Base-by-base conservation (phyloP, 768 basidiomycete species). In the Clitopilus passeckerianus region DNA sequence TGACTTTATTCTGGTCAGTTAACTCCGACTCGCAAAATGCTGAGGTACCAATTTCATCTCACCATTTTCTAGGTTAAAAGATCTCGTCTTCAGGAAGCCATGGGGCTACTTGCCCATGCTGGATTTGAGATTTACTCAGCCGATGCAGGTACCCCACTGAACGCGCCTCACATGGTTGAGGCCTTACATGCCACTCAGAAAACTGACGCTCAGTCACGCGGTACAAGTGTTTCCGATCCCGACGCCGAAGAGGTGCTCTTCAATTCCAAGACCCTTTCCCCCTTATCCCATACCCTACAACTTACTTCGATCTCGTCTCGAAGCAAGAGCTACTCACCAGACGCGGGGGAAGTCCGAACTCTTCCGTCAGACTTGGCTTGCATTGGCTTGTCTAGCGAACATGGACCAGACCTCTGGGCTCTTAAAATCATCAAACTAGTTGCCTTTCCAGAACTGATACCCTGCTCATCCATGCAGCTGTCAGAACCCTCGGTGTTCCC, bases 391-490 rank as follows among this genome's bases (percentile, higher is more conserved):
- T 83, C 84, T 41, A 85, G 89, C 65, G 86, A 87, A 61, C 75
- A 75, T 30, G 76, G 77, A 53, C 81, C 85, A 34, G 86, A 90
- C 59, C 79, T 82, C 54, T 92, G 90, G 90, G 81, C 82, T 22
- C 78, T 87, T 61, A 91, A 92, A 75, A 81, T 92, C 44, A 77
- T 92, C 61, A 90, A 90, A 72, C 78, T 91, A 14, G 78, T 92
- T 37, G 88, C 89, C 6, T 91, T 84, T 68, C 87, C 89, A 0
- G 89, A 90, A 60, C 78, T 91, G 57, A 85, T 89, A 30, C 76
- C 79, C n/a, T 54, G 70, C 37, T 61, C 67, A 33, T 30, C 70
- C 16, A 64, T 63, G 8, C 58, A 64, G 18, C 57, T 30, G 57
- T 59, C 59, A 60, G 44, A 57, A 34, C 53, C 27, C 41, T 61